Base-by-base conservation (phyloP, 305 asterid genomes). In the Fraxinus dipetala region DNA sequence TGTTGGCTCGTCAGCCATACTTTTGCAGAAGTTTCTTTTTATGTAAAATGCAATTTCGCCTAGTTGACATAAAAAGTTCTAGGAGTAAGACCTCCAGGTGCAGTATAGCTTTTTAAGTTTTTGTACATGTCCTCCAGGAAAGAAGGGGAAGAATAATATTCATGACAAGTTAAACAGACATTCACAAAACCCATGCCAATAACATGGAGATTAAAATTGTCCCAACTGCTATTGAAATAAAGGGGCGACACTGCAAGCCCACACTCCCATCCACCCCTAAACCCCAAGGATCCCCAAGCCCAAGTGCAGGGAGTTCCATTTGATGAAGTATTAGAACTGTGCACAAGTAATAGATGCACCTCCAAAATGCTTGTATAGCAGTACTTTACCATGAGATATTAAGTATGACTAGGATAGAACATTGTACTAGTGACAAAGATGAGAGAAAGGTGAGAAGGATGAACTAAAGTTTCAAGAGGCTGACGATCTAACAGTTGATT, bases 401-500 rank as follows among this genome's bases (percentile, higher is more conserved):
- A 8, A 30, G 22, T 13, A 3, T 67, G 38, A 67, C 36, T 28
- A 13, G 16, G 38, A 67, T 67, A 67, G 35, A 67, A 38, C 18
- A 30, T 67, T 22, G 35, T 30, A 28, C 22, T 11, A 30, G 36
- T 10, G 36, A 67, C 35, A 67, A 28, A 14, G 18, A 67, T 18
- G 28, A 81, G 32, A 70, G 35, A 43, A 18, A 67, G 74, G 16
- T 59, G 63, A 45, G 76, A 76, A 82, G 72, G n/a, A 74, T 79
- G 76, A 45, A 32, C 78, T 77, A 79, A 81, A 76, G 75, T 75
- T 83, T 61, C 56, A 83, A 6, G 32, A 31, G 76, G 74, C 54
- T 61, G 81, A 80, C 34, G 8, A 40, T 75, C 72, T 36, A 38
- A 77, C 38, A 28, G 77, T 13, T 18, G 72, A 32, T 76, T 36